These are phyloP conservation scores for Saccharum officinarum DNA, from an alignment of 176 grass and related monocot species.

Conservation along the genomic window DNA sequence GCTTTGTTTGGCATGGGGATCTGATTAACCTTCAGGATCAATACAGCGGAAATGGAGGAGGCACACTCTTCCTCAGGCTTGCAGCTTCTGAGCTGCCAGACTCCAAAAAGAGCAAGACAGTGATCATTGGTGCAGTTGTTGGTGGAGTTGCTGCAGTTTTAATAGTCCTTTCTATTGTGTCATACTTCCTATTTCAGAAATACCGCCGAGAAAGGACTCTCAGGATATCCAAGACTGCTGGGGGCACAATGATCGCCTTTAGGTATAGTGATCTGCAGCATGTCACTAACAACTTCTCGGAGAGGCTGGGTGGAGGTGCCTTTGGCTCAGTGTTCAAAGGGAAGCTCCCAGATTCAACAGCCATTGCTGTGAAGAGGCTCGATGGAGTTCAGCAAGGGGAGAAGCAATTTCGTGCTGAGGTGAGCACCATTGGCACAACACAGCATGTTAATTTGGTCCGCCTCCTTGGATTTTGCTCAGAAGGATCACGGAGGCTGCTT, in stretches of 20 bases:
- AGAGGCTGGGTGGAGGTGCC: conserved; percentile 69
- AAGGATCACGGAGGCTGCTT: conserved; percentile 56
- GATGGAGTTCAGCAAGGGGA: conserved; percentile 78
- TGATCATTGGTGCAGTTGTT: conserved; percentile 40
- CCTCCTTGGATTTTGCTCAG: conserved; percentile 78
- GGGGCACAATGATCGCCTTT: conserved; percentile 61
- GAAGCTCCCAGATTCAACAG: conserved; percentile 58
- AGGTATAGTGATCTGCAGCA: conserved; percentile 66
- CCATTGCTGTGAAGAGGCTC: conserved; percentile 79
- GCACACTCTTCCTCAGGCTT: conserved; percentile 72
- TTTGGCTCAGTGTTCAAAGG: conserved; percentile 79
- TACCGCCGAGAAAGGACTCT: conserved; percentile 40
- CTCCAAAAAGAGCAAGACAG: conserved; percentile 46
- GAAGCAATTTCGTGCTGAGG: conserved; percentile 95
- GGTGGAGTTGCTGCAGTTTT: conserved; percentile 41
- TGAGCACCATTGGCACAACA: conserved; percentile 78
- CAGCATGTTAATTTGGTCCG: conserved; percentile 88
- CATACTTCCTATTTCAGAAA: conserved; percentile 43
- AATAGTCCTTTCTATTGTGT: conserved; percentile 21
- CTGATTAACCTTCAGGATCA: conserved; percentile 65
- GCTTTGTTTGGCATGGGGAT: conserved; percentile 67
- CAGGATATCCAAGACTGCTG: conserved; percentile 48
- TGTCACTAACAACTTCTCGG: conserved; percentile 71
- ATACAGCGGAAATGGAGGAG: conserved; percentile 33
- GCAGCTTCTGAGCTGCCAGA: conserved; percentile 68